These are phyloP conservation scores for Trichoderma sp. DNA, from an alignment of 2,329 filamentous ascomycete genomes.

Conservation along the genomic window DNA sequence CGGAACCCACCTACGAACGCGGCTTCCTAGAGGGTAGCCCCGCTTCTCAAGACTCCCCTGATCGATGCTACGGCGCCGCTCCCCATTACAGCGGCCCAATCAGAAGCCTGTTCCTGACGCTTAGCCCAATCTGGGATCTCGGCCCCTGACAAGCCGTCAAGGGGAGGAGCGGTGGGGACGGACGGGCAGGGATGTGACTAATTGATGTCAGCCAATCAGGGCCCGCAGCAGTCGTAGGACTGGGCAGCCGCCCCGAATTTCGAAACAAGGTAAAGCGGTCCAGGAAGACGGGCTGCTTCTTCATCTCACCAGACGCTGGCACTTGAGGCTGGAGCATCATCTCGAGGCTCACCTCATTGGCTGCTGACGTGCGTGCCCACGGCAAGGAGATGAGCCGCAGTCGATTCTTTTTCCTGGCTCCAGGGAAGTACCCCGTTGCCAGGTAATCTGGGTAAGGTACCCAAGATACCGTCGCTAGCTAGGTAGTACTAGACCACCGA, in stretches of 20 bases:
- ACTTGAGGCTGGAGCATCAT: neutral
- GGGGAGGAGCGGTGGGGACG: conserved; percentile 7
- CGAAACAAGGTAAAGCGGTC: conserved; percentile 18
- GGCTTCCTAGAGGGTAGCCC: conserved; percentile 11
- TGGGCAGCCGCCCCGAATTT: conserved; percentile 15
- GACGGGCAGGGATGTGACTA: conserved; percentile 23
- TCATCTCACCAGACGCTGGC: conserved; percentile 11
- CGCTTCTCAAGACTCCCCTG: conserved; percentile 5
- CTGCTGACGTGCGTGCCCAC: neutral
- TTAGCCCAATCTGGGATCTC: conserved; percentile 35
- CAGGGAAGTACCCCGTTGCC: too few relatives aligned
- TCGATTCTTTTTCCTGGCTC: too few relatives aligned
- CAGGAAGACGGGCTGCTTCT: conserved; percentile 7
- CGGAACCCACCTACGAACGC: neutral
- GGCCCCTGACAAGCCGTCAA: conserved; percentile 18
- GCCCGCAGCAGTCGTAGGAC: neutral
- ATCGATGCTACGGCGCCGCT: conserved; percentile 1
- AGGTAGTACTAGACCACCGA: neutral
- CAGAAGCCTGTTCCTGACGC: conserved; percentile 44
- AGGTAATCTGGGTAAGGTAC: too few relatives aligned
- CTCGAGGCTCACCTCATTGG: neutral
- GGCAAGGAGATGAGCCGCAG: neutral
- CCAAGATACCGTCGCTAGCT: too few relatives aligned
- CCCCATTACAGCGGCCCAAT: conserved; percentile 45
- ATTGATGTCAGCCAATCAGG: neutral